A percentile compares a stretch with the other conserved stretches of the same genome.
Conservation (phyloP, 495 filamentous ascomycete species). For the Pyrenopolyporus hunteri region DNA sequence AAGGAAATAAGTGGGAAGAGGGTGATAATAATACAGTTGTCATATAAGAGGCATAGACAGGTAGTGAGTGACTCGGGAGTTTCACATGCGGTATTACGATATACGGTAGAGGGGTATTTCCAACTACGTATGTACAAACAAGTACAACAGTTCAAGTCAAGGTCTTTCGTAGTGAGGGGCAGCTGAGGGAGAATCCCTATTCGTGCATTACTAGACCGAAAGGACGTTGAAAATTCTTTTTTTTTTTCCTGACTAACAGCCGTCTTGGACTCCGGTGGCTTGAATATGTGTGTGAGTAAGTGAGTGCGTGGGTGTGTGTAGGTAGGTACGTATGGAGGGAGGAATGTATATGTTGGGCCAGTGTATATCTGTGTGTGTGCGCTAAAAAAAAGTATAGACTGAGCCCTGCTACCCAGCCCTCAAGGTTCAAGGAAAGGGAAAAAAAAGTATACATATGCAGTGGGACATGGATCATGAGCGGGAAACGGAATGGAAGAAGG, state of each 20-base stretch:
- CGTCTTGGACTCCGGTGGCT: neutral
- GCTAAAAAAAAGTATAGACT: too few relatives aligned
- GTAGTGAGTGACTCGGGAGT: neutral
- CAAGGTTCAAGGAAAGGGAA: constrained; percentile 11
- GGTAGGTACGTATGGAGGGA: neutral
- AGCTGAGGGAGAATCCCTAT: constrained; percentile 26
- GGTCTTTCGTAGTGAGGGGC: constrained; percentile 30
- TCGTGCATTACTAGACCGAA: constrained; percentile 28
- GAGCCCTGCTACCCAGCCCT: constrained; percentile 18
- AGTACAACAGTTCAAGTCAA: constrained; percentile 8
- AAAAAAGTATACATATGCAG: constrained; percentile 3
- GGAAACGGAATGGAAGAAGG: neutral
- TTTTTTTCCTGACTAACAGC: constrained; percentile 12
- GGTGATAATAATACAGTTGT: constrained; percentile 34
- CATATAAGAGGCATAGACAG: constrained; percentile 23
- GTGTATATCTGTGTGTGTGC: too few relatives aligned
- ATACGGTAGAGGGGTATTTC: constrained; percentile 23
- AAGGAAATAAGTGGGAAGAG: neutral
- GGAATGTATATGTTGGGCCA: too few relatives aligned
- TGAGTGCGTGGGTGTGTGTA: neutral
- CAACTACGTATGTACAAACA: constrained; percentile 17
- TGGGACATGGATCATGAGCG: constrained; percentile 21
- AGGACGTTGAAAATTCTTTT: too few relatives aligned
- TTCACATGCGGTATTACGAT: constrained; percentile 15
- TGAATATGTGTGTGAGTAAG: neutral